phyloP scores from a whole-genome alignment of 768 basidiomycete species.

The Tricholoma furcatifolium region DNA sequence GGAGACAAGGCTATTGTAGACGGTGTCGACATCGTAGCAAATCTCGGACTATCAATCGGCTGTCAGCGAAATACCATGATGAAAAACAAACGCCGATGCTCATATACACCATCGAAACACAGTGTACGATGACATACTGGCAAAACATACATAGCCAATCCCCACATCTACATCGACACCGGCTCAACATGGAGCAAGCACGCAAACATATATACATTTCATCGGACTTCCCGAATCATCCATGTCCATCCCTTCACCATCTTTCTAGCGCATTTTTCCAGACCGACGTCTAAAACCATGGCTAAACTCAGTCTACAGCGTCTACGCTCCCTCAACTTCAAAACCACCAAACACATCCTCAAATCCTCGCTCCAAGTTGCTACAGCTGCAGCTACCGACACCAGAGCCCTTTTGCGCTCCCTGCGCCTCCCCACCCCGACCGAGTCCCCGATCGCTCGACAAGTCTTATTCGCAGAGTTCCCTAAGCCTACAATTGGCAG shows the following conservation, averaged over 20 bases:
- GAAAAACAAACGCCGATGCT: too few species aligned
- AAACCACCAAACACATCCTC: constrained; percentile 9
- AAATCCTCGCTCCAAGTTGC: background rate
- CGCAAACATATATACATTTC: background rate
- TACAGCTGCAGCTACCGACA: background rate
- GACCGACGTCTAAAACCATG: constrained; percentile 1
- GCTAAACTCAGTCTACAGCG: constrained; percentile 9
- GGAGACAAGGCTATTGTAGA: too few species aligned
- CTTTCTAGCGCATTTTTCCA: background rate
- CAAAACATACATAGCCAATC: too few species aligned
- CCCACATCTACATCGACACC: too few species aligned
- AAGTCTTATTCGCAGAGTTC: constrained; percentile 9
- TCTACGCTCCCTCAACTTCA: constrained; percentile 12
- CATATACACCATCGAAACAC: too few species aligned
- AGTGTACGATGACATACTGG: too few species aligned
- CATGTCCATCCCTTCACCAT: too few species aligned
- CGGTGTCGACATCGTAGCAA: too few species aligned
- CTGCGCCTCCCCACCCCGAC: background rate
- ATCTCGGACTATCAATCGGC: too few species aligned
- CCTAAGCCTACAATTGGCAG: constrained; percentile 12
- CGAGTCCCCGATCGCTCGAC: background rate
- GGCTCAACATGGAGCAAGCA: background rate
- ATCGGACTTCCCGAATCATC: too few species aligned
- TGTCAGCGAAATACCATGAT: too few species aligned
- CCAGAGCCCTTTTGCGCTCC: constrained; percentile 11